Conservation (phyloP, 495 filamentous ascomycete species). For the Penicillium psychrofluorescens region DNA sequence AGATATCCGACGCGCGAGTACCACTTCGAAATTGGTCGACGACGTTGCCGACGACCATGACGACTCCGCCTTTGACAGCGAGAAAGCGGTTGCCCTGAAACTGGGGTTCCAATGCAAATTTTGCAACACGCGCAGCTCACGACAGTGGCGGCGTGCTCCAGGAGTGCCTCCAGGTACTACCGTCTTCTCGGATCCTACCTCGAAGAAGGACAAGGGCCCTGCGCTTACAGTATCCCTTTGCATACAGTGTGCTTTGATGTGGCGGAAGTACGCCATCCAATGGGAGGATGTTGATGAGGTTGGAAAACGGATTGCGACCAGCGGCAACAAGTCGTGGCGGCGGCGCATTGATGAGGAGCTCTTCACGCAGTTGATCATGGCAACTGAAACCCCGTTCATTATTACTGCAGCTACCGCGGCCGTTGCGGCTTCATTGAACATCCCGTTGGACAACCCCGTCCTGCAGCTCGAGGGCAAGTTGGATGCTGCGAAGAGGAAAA, state of each 20-base stretch:
- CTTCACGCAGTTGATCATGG: constrained; percentile 64
- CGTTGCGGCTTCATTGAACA: constrained; percentile 36
- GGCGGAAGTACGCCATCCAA: constrained; percentile 90
- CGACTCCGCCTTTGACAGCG: constrained; percentile 92
- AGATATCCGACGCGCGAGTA: constrained; percentile 55
- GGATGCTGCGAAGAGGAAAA: constrained; percentile 52
- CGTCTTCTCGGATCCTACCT: constrained; percentile 57
- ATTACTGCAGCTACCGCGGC: constrained; percentile 39
- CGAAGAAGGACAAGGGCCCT: constrained; percentile 66
- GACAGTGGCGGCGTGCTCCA: constrained; percentile 89
- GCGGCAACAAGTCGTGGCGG: constrained; percentile 80
- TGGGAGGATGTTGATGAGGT: constrained; percentile 96
- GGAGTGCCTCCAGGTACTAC: constrained; percentile 63
- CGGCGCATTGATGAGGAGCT: constrained; percentile 87
- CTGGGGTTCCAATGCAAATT: constrained; percentile 92
- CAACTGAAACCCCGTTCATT: constrained; percentile 42
- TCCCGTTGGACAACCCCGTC: constrained; percentile 34
- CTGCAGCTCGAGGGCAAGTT: constrained; percentile 35
- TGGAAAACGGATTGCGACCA: constrained; percentile 76
- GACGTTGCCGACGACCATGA: constrained; percentile 91
- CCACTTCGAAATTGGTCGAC: constrained; percentile 62
- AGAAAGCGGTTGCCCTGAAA: constrained; percentile 73
- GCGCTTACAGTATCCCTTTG: constrained; percentile 80
- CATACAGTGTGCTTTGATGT: constrained; percentile 79
- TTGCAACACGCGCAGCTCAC: constrained; percentile 67